Evolutionary conservation across 2,329 filamentous ascomycete species (phyloP), one percentile per base, ranked within the genome.

Genomic region (Exserohilum turcica): DNA sequence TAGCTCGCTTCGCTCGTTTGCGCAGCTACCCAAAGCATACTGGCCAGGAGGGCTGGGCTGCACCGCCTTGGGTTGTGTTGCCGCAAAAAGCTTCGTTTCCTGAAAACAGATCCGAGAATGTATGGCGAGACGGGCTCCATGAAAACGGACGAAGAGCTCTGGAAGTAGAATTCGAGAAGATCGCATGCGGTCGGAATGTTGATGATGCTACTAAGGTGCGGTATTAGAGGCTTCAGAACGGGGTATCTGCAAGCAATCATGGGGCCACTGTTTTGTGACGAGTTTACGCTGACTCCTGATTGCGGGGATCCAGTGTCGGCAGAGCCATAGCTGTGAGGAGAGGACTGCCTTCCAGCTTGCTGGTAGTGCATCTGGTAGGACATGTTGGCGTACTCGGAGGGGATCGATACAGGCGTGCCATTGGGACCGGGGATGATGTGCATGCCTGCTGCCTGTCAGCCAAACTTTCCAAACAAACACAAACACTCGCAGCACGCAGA

Each of bases 21-120:
- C 2, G 92, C 92, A 15, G 90, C 90, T 28, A 95, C 88, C 92
- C 91, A 96, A n/a, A 97, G 84, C 84, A 97, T 96, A 74, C 91
- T 96, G 24, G 92, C 90, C 24, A 97, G 81, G 24, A 97, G 80
- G 2, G 91, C 91, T 21, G 92, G 91, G 62, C 89, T 92, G 69
- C 91, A 96, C 53, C 82, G 83, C 56, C 92, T 83, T 15, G 92
- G 92, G 67, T 89, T 91, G 51, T 86, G 90, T 10, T 87, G 88
- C 64, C 95, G 90, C 39, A 97, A 79, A 73, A 97, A 91, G 0
- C 92, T 92, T 59, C 88, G 84, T 73, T 94, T 96, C 61, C 92
- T 85, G 77, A 96, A 95, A 45, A 96, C 86, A 56, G 91, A 93
- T 10, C 90, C 91, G 12, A 96, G 82, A 18, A 96, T 87, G 70